A percentile compares a stretch with the other conserved stretches of the same genome.
phyloP scores from a whole-genome alignment of 805 yeast species.

The Wickerhamiella azymoides region DNA sequence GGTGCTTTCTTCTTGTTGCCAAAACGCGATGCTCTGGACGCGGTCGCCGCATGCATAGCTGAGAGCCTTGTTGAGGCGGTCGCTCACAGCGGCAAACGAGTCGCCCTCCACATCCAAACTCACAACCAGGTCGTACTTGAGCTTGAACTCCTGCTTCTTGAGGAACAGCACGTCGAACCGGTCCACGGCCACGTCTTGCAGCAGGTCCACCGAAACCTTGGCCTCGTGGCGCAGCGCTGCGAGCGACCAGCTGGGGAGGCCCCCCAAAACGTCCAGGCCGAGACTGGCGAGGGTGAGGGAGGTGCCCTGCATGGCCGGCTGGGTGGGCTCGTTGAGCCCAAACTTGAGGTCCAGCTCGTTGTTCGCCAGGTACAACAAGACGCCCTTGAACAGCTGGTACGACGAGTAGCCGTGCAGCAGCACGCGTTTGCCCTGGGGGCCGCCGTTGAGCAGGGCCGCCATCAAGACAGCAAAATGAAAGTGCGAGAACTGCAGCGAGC shows the following conservation, averaged over 20 bases:
- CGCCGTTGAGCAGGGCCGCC: slow-evolving; percentile 69
- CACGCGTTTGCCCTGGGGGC: slow-evolving; percentile 58
- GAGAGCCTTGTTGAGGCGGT: slow-evolving; percentile 1
- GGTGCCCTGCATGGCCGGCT: slow-evolving; percentile 1
- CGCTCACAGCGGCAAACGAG: neutral
- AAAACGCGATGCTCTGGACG: neutral
- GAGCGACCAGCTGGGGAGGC: slow-evolving; percentile 60
- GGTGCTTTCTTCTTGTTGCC: neutral
- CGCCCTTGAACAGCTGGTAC: slow-evolving; percentile 85
- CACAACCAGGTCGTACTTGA: slow-evolving; percentile 54
- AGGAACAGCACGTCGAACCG: slow-evolving; percentile 70
- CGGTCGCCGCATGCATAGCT: slow-evolving; percentile 8
- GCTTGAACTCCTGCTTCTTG: slow-evolving; percentile 34
- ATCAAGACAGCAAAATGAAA: slow-evolving; percentile 75
- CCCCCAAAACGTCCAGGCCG: slow-evolving; percentile 70
- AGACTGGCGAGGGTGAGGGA: slow-evolving; percentile 15
- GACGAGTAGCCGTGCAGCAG: slow-evolving; percentile 80
- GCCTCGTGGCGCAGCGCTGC: slow-evolving; percentile 51
- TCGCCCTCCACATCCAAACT: slow-evolving; percentile 26
- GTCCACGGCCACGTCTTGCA: slow-evolving; percentile 71
- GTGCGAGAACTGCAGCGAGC: slow-evolving; percentile 74
- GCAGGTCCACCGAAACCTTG: slow-evolving; percentile 44
- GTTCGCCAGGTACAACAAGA: slow-evolving; percentile 65
- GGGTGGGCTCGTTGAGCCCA: neutral
- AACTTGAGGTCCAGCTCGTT: slow-evolving; percentile 6